phyloP scores from a whole-genome alignment of 1,139 yeast genomes.

The Saccharomyces hybrid region DNA sequence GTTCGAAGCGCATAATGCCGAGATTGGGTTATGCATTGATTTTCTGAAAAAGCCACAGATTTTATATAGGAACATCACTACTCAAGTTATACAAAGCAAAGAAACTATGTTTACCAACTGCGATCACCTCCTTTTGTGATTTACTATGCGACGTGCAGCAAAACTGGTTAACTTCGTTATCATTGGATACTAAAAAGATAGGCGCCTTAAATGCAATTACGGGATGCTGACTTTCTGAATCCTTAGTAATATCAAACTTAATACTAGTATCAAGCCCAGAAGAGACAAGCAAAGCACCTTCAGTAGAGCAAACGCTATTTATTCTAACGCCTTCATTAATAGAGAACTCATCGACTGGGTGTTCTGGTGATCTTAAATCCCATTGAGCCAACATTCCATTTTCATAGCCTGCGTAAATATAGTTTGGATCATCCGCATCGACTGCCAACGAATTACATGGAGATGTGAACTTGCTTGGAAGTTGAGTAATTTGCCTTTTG shows the following conservation, averaged over 20 bases:
- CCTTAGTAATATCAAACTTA: constrained; percentile 7
- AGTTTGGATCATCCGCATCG: constrained; percentile 17
- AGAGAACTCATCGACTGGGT: constrained; percentile 12
- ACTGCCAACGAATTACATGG: constrained; percentile 18
- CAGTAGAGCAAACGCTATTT: constrained; percentile 8
- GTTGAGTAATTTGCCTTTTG: constrained; percentile 18
- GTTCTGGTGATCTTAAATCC: constrained; percentile 30
- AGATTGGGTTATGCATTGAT: neutral
- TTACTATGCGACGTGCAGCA: constrained; percentile 4
- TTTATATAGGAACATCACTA: neutral
- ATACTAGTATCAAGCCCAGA: constrained; percentile 21
- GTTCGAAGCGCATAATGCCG: neutral
- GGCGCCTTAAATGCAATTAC: constrained; percentile 7
- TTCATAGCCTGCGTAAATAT: constrained; percentile 40
- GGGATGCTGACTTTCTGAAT: neutral
- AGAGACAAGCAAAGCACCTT: constrained; percentile 14
- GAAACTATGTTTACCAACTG: constrained; percentile 21
- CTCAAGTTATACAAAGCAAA: constrained; percentile 8
- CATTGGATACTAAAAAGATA: constrained; percentile 19
- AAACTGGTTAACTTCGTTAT: constrained; percentile 16
- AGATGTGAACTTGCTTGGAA: constrained; percentile 18
- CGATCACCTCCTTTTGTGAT: constrained; percentile 8
- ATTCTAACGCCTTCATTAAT: constrained; percentile 17
- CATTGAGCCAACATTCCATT: constrained; percentile 40
- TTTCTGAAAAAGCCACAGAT: neutral